Percentiles rank a stretch among this genome's conserved stretches.
phyloP scores from a whole-genome alignment of 1,139 yeast genomes.

The Spathaspora sp. region DNA sequence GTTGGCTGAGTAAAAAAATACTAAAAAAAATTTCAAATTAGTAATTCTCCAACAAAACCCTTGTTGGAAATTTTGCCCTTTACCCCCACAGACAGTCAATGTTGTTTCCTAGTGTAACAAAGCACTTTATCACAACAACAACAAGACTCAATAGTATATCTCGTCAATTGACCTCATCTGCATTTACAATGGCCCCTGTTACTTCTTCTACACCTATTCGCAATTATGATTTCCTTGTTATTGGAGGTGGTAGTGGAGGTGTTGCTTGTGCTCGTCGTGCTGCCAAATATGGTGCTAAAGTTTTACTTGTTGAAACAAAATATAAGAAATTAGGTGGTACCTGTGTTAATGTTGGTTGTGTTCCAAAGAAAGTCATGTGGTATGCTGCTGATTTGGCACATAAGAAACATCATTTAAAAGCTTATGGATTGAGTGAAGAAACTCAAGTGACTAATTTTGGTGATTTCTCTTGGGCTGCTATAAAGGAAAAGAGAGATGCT shows the following conservation, averaged over 20 bases:
- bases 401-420: conserved; percentile 67
- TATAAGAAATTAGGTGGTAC: conserved; percentile 84
- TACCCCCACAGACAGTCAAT: neutral
- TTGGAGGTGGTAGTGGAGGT: conserved; percentile 99
- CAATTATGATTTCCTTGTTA: conserved; percentile 87
- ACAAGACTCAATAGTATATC: conserved; percentile 19
- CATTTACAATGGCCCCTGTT: conserved; percentile 51
- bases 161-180: conserved; percentile 26
- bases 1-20: neutral
- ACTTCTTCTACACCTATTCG: conserved; percentile 22
- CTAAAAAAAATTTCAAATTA: neutral
- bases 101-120: neutral
- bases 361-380: conserved; percentile 99
- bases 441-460: conserved; percentile 51
- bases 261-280: conserved; percentile 98
- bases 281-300: conserved; percentile 88
- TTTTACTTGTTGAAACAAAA: conserved; percentile 76
- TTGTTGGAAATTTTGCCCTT: neutral
- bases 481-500: conserved; percentile 89
- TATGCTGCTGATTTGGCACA: conserved; percentile 88
- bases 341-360: conserved; percentile 99
- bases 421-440: conserved; percentile 67
- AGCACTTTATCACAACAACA: conserved; percentile 9
- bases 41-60: neutral
- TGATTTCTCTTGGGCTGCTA: conserved; percentile 74